Percentiles rank a stretch among this genome's conserved stretches.
These are phyloP conservation scores for Starmera pachycereana DNA, from an alignment of 805 yeast species.

Conservation along the genomic window DNA sequence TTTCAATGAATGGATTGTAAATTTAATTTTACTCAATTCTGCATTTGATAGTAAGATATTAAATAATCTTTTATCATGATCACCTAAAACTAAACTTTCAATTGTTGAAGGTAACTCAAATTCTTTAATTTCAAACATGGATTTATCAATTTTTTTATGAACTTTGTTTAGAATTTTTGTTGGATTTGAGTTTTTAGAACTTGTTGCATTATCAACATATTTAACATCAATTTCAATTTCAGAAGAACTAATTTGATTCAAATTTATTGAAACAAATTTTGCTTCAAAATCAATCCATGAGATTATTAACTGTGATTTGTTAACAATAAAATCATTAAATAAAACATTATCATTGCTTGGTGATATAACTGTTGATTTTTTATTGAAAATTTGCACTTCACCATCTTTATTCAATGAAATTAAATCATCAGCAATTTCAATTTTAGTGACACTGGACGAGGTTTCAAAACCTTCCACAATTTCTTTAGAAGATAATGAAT, in stretches of 20 bases:
- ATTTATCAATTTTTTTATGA: slow-evolving; percentile 16
- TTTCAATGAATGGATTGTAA: slow-evolving; percentile 29
- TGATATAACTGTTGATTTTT: slow-evolving; percentile 3
- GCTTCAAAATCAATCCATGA: slow-evolving; percentile 32
- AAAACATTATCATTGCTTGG: slow-evolving; percentile 18
- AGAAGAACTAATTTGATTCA: slow-evolving; percentile 9
- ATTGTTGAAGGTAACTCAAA: slow-evolving; percentile 9
- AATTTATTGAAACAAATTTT: slow-evolving; percentile 20
- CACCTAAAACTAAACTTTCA: slow-evolving; percentile 1
- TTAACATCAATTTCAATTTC: slow-evolving; percentile 19
- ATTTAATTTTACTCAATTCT: slow-evolving; percentile 30
- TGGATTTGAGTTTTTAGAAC: slow-evolving; percentile 10
- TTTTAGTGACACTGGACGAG: no score
- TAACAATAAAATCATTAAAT: slow-evolving; percentile 16
- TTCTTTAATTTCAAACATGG: slow-evolving; percentile 19
- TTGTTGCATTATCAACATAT: neutral
- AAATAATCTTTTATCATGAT: slow-evolving; percentile 19
- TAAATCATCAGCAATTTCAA: slow-evolving; percentile 1
- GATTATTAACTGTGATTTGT: slow-evolving; percentile 14
- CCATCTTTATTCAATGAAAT: slow-evolving; percentile 21
- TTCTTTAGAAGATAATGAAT: no score
- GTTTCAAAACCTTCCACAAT: no score
- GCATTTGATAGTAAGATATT: slow-evolving; percentile 15
- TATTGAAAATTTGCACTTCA: slow-evolving; percentile 23
- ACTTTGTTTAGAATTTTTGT: slow-evolving; percentile 10